Conservation (phyloP, 2,329 filamentous ascomycete species). For the Purpureocillium lavendulum region DNA sequence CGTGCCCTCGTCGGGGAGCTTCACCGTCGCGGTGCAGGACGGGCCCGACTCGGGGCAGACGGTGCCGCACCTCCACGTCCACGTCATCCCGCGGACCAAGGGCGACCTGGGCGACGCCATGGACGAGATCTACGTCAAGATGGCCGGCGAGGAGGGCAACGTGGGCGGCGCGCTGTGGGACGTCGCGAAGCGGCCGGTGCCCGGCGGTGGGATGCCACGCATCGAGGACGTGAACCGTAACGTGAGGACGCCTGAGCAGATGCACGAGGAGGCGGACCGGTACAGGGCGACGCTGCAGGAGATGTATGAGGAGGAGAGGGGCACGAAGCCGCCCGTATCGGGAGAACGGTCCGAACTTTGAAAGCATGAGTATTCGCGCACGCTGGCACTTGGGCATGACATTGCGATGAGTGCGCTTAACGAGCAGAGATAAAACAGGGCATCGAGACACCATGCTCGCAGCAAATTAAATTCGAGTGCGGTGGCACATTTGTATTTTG, state of each 20-base stretch:
- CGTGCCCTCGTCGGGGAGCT: conserved; percentile 52
- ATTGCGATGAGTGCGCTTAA: too few species aligned
- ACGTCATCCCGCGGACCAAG: conserved; percentile 69
- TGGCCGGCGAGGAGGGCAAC: conserved; percentile 82
- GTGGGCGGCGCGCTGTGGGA: conserved; percentile 64
- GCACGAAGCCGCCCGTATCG: too few species aligned
- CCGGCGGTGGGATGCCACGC: conserved; percentile 52
- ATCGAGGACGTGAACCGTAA: conserved; percentile 64
- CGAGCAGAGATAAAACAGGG: too few species aligned
- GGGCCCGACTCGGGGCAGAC: conserved; percentile 86
- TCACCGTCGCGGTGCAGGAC: conserved; percentile 95
- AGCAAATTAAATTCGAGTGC: too few species aligned
- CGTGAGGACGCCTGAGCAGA: conserved; percentile 63
- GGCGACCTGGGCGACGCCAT: conserved; percentile 37
- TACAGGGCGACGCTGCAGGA: conserved; percentile 45
- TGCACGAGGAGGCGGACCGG: conserved; percentile 68
- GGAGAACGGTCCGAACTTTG: too few species aligned
- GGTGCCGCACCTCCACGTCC: conserved; percentile 86
- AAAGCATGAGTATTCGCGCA: too few species aligned
- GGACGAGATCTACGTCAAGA: conserved; percentile 72
- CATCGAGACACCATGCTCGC: too few species aligned
- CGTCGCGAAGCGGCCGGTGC: conserved; percentile 30
- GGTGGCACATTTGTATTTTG: too few species aligned
- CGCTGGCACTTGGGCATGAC: too few species aligned
- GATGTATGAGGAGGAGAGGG: conserved; percentile 28